Base-by-base conservation (phyloP, 179 eudicot genomes). In the Actinidia polygama region DNA sequence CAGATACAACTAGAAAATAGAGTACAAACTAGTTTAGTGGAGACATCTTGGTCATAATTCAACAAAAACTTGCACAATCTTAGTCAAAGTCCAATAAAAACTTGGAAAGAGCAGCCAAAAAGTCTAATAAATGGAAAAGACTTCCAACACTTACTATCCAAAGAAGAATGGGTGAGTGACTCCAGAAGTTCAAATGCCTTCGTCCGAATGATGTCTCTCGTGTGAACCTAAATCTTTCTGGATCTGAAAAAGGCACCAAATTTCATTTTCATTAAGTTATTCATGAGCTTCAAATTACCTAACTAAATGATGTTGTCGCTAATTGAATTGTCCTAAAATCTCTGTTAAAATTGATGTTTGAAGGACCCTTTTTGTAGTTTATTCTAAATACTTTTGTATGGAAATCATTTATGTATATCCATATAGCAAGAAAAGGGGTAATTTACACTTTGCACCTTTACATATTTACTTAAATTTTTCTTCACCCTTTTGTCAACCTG, bases 131-230 rank as follows among this genome's bases (percentile, higher is more conserved):
- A 58, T 3, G 21, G 6, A 67, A 46, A 5, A 7, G 1, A 8
- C 67, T 47, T 10, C 6, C 24, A 16, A 14, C 16, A 30, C 92
- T 85, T 87, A 91, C 94, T 18, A 82, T 87, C 92, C 92, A 90
- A 9, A 87, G 86, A 11, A 91, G 85, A 75, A 88, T 16, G 10
- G 92, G 81, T 18, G 90, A 85, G 5, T 59, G 73, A 83, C 92
- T 90, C 92, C 94, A 91, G 78, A 86, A 84, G 30, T 68, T 85
- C 84, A 91, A 63, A 83, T 91, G 94, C 79, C 94, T 84, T 58
- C 87, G 81, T 3, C 94, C 94, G 58, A 91, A 91, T 23, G 92
- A 86, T 7, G 94, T 91, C 54, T 91, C 94, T 73, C 94, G 83
- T 3, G 92, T 86, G 55, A 84, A 88, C 82, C 91, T 84, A 58